Base-by-base conservation (phyloP, 352 stramenopile species). In the Bremia lactucae region DNA sequence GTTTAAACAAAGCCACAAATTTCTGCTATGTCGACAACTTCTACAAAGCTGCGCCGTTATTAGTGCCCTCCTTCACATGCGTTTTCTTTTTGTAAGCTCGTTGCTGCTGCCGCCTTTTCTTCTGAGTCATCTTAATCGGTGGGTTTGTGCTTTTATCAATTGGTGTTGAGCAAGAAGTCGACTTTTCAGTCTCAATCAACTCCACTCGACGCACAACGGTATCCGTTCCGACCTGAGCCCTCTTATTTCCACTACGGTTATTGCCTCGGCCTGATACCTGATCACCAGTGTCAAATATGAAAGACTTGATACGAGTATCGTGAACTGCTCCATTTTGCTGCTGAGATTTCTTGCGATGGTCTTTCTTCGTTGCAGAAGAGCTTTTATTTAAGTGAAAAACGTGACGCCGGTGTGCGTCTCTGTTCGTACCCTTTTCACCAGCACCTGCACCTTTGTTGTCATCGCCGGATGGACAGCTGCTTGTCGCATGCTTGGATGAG, bases 401-500 rank as follows among this genome's bases (percentile, higher is more conserved):
- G 8, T 68, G 53, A 13, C 49, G 53, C 25, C 43, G 40, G 37
- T 52, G 6, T 33, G 13, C 9, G 53, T 41, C 26, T 51, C 28
- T 59, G 26, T 6, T 9, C 40, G 34, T 0, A 28, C 60, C 37
- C 11, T 34, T 34, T 47, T 23, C 54, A 21, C 56, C 42, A 19
- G 40, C 31, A 42, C 31, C 42, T 33, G 46, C 29, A 16, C 47
- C 41, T 21, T 29, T 28, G 14, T 34, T 40, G 9, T 5, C 44
- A 37, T 53, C 26, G 5, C 54, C 26, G 22, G 23, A 13, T 42
- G 23, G 20, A n/a, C 58, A 68, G 21, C 42, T 55, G 9, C 36
- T 36, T 14, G 49, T 64, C 13, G 36, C 13, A 36, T 71, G 61
- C 10, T 53, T 26, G 4, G 62, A 58, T 25, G 57, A 68, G 24